Conservation (phyloP, 352 stramenopile species). For the Phytophthora colocasiae region DNA sequence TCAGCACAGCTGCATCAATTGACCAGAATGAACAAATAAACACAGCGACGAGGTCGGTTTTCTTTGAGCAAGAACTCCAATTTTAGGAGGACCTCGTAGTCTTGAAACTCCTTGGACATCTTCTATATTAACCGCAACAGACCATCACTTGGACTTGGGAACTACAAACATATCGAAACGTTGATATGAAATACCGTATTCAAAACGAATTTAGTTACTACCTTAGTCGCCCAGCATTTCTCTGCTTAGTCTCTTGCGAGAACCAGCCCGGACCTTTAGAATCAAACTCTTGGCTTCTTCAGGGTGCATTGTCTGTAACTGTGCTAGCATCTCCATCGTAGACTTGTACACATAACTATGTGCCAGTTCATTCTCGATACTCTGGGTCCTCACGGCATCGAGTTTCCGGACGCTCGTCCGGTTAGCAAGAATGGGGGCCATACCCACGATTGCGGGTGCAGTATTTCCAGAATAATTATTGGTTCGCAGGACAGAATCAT, state of each 20-base stretch:
- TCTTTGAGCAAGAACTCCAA: no score
- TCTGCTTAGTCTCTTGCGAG: constrained; percentile 17
- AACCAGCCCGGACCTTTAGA: constrained; percentile 16
- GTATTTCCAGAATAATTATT: constrained; percentile 1
- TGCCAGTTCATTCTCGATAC: constrained; percentile 51
- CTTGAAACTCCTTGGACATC: no score
- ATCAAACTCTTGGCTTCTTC: constrained; percentile 53
- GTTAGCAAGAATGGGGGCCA: constrained; percentile 13
- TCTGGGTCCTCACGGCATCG: constrained; percentile 4
- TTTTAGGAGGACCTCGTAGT: no score
- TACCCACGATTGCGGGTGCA: constrained; percentile 1
- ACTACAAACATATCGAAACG: no score
- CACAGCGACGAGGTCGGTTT: no score
- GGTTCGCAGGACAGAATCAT: neutral
- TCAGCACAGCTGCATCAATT: no score
- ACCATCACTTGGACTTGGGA: no score
- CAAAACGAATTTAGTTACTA: no score
- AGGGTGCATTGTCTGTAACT: constrained; percentile 47
- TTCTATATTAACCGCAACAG: no score
- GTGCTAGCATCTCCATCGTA: constrained; percentile 58
- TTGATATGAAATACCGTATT: no score
- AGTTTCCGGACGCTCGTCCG: constrained; percentile 1
- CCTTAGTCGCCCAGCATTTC: constrained; percentile 1
- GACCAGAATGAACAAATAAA: no score
- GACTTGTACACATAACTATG: constrained; percentile 57